Base-by-base conservation (phyloP, 73 alveolate species). In the Paramecium octaurelia region DNA sequence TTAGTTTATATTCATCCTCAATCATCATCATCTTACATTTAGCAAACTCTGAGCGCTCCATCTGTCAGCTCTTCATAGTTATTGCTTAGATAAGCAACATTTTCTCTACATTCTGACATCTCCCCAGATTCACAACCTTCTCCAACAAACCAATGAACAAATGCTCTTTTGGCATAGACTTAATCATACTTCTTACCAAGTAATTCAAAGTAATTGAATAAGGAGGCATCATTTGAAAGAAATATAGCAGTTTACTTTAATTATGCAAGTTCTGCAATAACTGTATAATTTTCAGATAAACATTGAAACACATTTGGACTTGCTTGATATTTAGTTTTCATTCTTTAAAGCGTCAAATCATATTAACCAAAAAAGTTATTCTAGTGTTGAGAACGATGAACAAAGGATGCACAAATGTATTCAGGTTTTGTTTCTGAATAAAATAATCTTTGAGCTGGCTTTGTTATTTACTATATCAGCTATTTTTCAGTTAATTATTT, bases 111-210 rank as follows among this genome's bases (percentile, higher is more conserved):
- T 8, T 57, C 88, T 8, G 92, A 9, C 18, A 88, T 58, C 86
- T 86, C 94, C 29, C 93, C 94, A 12, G 84, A 54, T 27, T 40
- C 94, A 92, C 76, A 34, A 31, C 95, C 95, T 85, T 92, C 95
- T 44, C 95, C 95, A 20, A 85, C 94, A 29, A 11, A 92, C 75
- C 83, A 92, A 92, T 92, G 95, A 44, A 85, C 86, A 54, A 85
- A 92, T 7, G 95, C 94, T 43, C 92, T 29, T 92, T 92, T 92
- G 0, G 11, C 91, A 86, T 42, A 92, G 0, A 92, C 12, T 50
- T 6, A 23, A 86, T 92, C 94, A 85, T 10, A 57, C 16, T 57
- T 57, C 24, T 20, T 20, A 6, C 73, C 73, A 18, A 57, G 12
- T 10, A 20, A 11, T 20, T 57, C 31, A 20, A 57, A 57, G 8